phyloP scores from a whole-genome alignment of 108 stramenopile genomes.

The Nitzschia sp. region DNA sequence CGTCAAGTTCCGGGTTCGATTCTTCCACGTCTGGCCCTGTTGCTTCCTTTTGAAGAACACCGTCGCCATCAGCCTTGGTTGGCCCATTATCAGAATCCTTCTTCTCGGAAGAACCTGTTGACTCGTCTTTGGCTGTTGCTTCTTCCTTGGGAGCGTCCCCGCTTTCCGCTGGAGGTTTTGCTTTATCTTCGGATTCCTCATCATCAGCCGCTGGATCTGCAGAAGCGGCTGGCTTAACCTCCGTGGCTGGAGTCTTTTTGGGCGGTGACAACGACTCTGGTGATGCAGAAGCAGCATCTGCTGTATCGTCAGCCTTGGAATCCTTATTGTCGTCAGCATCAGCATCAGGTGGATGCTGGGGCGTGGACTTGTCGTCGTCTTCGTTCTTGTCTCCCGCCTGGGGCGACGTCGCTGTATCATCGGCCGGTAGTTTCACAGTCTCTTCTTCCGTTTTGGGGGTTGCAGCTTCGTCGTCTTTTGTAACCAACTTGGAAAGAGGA shows the following conservation, averaged over 20 bases:
- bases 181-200: neutral
- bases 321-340: neutral
- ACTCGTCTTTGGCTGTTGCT: too few relatives aligned
- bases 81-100: too few relatives aligned
- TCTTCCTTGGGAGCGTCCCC: too few relatives aligned
- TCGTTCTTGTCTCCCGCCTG: neutral
- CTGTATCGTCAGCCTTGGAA: neutral
- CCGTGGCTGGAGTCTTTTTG: neutral
- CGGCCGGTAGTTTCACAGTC: too few relatives aligned
- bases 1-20: too few relatives aligned
- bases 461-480: neutral
- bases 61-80: too few relatives aligned
- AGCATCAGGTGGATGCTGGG: neutral
- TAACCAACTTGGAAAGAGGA: slow-evolving; percentile 10
- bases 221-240: neutral
- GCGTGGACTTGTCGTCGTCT: neutral
- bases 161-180: too few relatives aligned
- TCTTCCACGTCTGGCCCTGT: too few relatives aligned
- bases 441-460: neutral
- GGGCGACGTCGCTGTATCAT: neutral
- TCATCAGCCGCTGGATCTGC: neutral
- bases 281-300: neutral
- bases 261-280: neutral
- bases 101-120: neutral
- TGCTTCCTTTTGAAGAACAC: too few relatives aligned